These are phyloP conservation scores for Vaccinium vitisidaea DNA, from an alignment of 148 eudicot species.

Conservation along the genomic window DNA sequence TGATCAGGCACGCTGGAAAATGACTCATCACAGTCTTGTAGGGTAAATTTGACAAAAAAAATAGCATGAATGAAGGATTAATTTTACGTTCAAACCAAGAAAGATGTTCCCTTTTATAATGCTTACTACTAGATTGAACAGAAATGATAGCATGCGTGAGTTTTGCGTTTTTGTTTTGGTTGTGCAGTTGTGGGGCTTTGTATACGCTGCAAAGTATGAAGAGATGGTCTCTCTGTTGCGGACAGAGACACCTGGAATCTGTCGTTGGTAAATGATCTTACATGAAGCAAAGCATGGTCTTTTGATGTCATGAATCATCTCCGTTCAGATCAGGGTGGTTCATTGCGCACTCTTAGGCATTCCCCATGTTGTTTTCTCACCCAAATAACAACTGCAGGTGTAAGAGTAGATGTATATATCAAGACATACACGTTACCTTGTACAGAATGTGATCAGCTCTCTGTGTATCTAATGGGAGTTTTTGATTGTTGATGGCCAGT, in stretches of 20 bases:
- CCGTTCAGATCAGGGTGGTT: background rate
- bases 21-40: too few species aligned
- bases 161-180: background rate
- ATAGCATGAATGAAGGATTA: background rate
- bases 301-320: background rate
- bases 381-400: background rate
- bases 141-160: background rate
- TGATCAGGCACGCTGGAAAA: too few species aligned
- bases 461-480: background rate
- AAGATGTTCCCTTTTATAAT: background rate
- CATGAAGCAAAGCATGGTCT: background rate
- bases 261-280: slow-evolving; percentile 46
- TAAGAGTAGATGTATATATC: background rate
- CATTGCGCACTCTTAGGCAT: background rate
- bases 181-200: slow-evolving; percentile 93
- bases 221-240: slow-evolving; percentile 61
- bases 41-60: background rate
- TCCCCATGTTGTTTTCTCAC: background rate
- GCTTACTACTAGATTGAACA: background rate
- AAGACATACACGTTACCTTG: background rate
- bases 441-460: slow-evolving; percentile 3
- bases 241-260: slow-evolving; percentile 78
- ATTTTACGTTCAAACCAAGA: background rate
- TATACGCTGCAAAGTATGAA: slow-evolving; percentile 76
- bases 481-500: slow-evolving; percentile 5